Conservation (phyloP, 768 basidiomycete species). For the Mycena haematopus region DNA sequence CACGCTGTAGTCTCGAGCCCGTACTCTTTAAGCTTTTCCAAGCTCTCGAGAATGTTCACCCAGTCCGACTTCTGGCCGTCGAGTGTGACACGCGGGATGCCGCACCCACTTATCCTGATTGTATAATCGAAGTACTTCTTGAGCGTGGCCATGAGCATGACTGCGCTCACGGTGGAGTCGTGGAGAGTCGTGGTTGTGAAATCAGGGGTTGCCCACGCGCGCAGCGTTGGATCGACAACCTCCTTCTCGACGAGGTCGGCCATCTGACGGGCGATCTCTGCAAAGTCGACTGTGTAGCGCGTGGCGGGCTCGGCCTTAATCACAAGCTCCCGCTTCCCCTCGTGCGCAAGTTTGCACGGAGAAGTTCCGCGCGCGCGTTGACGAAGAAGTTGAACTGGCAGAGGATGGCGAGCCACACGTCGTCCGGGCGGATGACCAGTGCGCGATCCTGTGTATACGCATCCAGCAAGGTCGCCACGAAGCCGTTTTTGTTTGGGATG, state of each 20-base stretch:
- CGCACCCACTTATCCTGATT: not conserved
- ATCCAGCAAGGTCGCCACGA: not conserved
- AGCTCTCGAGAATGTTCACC: not conserved
- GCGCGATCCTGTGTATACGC: not conserved
- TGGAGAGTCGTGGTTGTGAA: not conserved
- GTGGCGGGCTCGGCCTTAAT: not conserved
- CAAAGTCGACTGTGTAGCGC: not conserved
- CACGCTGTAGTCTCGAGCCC: not conserved
- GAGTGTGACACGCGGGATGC: not conserved
- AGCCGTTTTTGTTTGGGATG: not conserved
- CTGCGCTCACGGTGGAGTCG: not conserved
- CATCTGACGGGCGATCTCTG: not conserved
- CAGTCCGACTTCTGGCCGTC: not conserved
- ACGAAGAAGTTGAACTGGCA: not conserved
- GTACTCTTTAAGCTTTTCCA: not conserved
- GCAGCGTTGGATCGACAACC: not conserved
- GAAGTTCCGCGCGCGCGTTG: not conserved
- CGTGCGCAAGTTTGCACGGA: not conserved
- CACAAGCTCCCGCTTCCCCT: not conserved
- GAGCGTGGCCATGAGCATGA: not conserved
- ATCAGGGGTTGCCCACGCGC: not conserved
- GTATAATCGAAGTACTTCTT: not conserved
- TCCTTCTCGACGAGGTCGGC: not conserved
- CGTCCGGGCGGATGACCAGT: not conserved
- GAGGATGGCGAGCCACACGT: not conserved